Conservation (phyloP, 768 basidiomycete species). For the Auriscalpium vulgare region DNA sequence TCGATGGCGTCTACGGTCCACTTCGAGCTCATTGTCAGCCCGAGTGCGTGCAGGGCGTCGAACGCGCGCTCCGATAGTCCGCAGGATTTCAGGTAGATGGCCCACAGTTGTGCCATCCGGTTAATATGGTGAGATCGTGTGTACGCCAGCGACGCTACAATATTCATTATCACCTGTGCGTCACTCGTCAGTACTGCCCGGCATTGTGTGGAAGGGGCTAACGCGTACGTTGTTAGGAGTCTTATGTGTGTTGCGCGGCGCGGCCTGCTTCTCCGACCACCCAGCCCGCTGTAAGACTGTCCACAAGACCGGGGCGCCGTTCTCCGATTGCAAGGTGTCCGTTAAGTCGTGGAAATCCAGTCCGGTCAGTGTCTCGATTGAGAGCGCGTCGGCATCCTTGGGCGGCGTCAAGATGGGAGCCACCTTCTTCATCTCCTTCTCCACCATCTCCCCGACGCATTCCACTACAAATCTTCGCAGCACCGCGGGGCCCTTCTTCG, state of each 20-base stretch:
- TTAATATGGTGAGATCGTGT: not conserved
- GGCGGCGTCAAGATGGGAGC: not conserved
- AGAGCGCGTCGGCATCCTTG: not conserved
- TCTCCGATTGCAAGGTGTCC: not conserved
- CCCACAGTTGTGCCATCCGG: not conserved
- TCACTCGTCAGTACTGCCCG: not conserved
- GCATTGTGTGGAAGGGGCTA: not conserved
- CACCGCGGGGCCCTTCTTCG: not conserved
- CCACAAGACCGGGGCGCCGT: not conserved
- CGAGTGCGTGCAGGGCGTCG: slow-evolving; percentile 1
- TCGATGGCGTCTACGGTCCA: not conserved
- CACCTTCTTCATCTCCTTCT: not conserved
- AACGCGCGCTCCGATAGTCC: slow-evolving; percentile 1
- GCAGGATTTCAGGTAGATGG: slow-evolving; percentile 1
- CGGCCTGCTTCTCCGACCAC: too few relatives aligned
- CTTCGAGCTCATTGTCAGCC: slow-evolving; percentile 3
- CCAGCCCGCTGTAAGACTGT: not conserved
- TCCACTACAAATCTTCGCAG: not conserved
- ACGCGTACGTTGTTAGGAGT: too few relatives aligned
- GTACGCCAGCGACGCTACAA: not conserved
- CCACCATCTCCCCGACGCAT: not conserved
- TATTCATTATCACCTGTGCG: not conserved
- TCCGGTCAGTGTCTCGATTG: not conserved
- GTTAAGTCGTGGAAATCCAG: not conserved
- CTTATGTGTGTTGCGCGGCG: too few relatives aligned